Base-by-base conservation (phyloP, 2,329 filamentous ascomycete genomes). In the Penicillium hesseltinei region DNA sequence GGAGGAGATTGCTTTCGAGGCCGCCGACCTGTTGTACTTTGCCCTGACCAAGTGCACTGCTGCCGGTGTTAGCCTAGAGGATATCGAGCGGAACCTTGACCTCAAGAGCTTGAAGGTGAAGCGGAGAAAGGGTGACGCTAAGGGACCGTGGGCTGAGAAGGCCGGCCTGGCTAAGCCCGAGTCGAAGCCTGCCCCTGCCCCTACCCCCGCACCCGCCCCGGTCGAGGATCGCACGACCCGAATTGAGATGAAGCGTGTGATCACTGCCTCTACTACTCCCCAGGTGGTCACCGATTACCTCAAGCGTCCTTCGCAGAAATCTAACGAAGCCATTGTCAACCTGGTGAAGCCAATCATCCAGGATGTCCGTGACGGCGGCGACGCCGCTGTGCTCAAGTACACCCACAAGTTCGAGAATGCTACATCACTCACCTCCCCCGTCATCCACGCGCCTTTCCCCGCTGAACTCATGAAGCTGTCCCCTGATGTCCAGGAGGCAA, bases 321-420 rank as follows among this genome's bases (percentile, higher is more conserved):
- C 93, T 2, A 91, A 91, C n/a, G 93, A 97, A 23, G 86, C 90
- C 57, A 97, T 99, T 65, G 87, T 97, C 78, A 87, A 87, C 62
- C 93, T 97, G 51, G 91, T 96, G 58, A 86, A 85, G 36, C 94
- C 94, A 1, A 99, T 99, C 67, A 91, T 99, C 69, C 86, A 93
- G 57, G 90, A 92, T 47, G 89, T 99, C 54, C 89, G 88, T 55
- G 82, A 85, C 43, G 86, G 90, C 35, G 94, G 94, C 52, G 94
- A 99, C 76, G 88, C 88, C 68, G 92, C 91, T 3, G 82, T 99
- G 25, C 83, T 99, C 44, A 88, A 90, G 50, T 97, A 96, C 75
- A 97, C 94, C 1, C 92, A 97, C 83, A 96, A 95, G 75, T 99
- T 99, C 66, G 94, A 99, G 73, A 96, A 93, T 78, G 94, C 93